Conservation (phyloP, 1,284 basidiomycete species). For the Schizophyllum commune region DNA sequence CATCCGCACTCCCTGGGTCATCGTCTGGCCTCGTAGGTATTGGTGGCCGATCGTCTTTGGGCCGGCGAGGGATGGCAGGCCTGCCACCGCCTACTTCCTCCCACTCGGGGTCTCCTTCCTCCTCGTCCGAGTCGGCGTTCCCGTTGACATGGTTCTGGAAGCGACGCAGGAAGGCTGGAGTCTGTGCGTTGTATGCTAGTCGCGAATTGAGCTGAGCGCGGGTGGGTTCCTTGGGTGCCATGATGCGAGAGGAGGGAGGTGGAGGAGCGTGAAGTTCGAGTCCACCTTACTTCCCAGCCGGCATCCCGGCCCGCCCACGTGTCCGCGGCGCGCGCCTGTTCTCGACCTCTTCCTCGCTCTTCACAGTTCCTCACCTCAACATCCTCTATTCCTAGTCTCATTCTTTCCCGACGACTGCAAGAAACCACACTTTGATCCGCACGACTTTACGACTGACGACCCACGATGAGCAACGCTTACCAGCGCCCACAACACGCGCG, state of each 20-base stretch:
- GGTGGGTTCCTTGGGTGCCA: conserved; percentile 61
- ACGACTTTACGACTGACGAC: too few relatives aligned
- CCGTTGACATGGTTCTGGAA: conserved; percentile 54
- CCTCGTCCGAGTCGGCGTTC: conserved; percentile 23
- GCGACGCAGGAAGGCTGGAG: conserved; percentile 53
- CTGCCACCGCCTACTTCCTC: conserved; percentile 51
- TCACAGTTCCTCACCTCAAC: too few relatives aligned
- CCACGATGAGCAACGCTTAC: neutral
- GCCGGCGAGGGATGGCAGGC: conserved; percentile 67
- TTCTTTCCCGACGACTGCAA: too few relatives aligned
- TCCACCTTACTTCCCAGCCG: too few relatives aligned
- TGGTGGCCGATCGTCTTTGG: conserved; percentile 23
- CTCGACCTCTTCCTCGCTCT: too few relatives aligned
- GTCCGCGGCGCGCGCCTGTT: too few relatives aligned
- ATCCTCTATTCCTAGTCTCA: too few relatives aligned
- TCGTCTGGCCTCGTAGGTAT: conserved; percentile 64
- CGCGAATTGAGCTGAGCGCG: conserved; percentile 57
- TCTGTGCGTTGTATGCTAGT: conserved; percentile 45
- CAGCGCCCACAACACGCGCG: neutral
- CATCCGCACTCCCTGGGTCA: conserved; percentile 67
- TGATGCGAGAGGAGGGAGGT: conserved; percentile 14
- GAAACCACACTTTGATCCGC: too few relatives aligned
- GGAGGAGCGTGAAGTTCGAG: neutral
- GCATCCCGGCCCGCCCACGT: too few relatives aligned
- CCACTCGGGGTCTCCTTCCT: conserved; percentile 35